A percentile compares a stretch with the other conserved stretches of the same genome.
These are phyloP conservation scores for Corinectria fuckeliana DNA, from an alignment of 2,329 filamentous ascomycete species.

Conservation along the genomic window DNA sequence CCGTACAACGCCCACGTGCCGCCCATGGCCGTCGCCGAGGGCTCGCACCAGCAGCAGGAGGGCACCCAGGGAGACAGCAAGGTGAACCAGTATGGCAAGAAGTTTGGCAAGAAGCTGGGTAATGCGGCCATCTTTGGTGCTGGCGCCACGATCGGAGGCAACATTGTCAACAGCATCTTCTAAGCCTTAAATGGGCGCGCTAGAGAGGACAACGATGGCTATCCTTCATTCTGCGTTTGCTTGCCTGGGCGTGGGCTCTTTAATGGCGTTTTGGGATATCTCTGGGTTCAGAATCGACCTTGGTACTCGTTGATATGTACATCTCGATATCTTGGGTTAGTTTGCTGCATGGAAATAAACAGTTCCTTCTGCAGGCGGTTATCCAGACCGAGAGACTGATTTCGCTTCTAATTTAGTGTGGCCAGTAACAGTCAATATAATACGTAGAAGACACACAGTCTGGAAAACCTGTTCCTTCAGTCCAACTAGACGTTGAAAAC, in stretches of 20 bases:
- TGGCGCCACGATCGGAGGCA: slow-evolving; percentile 87
- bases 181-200: slow-evolving; percentile 50
- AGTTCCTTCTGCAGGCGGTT: neutral
- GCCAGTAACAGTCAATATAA: neutral
- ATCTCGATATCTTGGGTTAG: neutral
- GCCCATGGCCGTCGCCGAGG: slow-evolving; percentile 73
- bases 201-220: neutral
- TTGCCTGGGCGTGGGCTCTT: slow-evolving; percentile 8
- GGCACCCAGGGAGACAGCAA: slow-evolving; percentile 57
- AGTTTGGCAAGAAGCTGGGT: slow-evolving; percentile 91
- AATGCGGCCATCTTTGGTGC: slow-evolving; percentile 88
- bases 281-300: slow-evolving; percentile 11
- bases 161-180: slow-evolving; percentile 91
- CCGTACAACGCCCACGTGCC: slow-evolving; percentile 76
- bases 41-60: slow-evolving; percentile 51
- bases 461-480: neutral
- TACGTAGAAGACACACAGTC: neutral
- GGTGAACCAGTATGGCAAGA: slow-evolving; percentile 81
- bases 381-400: neutral
- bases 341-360: neutral
- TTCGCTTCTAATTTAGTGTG: neutral
- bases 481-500: neutral
- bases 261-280: slow-evolving; percentile 25
- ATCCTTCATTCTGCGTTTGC: neutral
- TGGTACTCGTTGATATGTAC: slow-evolving; percentile 1